These are phyloP conservation scores for Fraxinus velutina DNA, from an alignment of 305 asterid genomes.

Conservation along the genomic window DNA sequence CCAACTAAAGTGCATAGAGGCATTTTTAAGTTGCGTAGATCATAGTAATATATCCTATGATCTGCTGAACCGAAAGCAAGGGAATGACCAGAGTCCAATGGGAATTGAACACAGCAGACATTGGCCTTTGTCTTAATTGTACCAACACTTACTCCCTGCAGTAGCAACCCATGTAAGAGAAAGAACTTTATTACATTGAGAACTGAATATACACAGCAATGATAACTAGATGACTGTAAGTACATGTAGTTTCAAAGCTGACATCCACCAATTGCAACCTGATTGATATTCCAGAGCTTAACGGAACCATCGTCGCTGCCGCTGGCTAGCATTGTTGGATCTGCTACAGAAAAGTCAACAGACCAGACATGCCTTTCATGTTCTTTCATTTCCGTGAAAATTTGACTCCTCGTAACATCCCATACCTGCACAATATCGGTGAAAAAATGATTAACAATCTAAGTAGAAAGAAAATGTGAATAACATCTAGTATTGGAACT, in stretches of 20 bases:
- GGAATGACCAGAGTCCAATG: constrained; percentile 64
- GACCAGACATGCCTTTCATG: constrained; percentile 97
- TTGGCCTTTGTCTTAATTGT: constrained; percentile 93
- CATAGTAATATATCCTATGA: constrained; percentile 85
- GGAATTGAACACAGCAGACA: constrained; percentile 96
- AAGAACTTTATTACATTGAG: constrained; percentile 45
- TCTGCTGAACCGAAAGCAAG: constrained; percentile 98
- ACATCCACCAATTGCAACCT: constrained; percentile 98
- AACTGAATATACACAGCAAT: constrained; percentile 37
- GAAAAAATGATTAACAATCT: not conserved
- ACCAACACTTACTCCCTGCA: constrained; percentile 89
- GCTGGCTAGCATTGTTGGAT: constrained; percentile 92
- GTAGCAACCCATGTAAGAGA: constrained; percentile 57
- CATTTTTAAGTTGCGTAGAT: constrained; percentile 77
- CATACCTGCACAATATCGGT: constrained; percentile 53
- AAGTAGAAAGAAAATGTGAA: not conserved
- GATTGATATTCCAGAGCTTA: constrained; percentile 99
- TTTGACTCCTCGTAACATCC: constrained; percentile 86
- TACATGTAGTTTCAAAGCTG: constrained; percentile 91
- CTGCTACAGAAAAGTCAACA: constrained; percentile 84
- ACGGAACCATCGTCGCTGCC: constrained; percentile 97
- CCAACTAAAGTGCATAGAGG: constrained; percentile 89
- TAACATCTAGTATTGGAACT: not conserved
- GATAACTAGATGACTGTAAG: constrained; percentile 56
- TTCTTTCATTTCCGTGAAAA: constrained; percentile 90